Base-by-base conservation (phyloP, 768 basidiomycete species). In the Lentinus brumalis region DNA sequence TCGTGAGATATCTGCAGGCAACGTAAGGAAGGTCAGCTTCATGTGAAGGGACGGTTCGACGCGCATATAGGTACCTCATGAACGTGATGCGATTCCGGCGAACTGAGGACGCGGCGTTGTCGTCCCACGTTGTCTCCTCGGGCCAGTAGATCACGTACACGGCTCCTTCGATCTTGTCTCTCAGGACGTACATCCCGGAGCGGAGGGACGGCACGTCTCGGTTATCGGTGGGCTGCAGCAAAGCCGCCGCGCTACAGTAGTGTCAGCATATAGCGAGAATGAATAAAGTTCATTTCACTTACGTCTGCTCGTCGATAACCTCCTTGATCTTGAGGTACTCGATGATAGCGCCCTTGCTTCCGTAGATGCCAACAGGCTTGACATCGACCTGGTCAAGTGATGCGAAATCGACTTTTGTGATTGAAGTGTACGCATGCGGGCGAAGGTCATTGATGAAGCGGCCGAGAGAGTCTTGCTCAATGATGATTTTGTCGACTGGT, bases 401-500 rank as follows among this genome's bases (percentile, higher is more conserved):
- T 46, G 77, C 77, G 69, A 88, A 87, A 62, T 87, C 77, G 59
- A 87, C 81, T 61, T 78, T 82, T 2, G 82, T 85, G 52, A 86
- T 73, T 0, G 83, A 82, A 1, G 65, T 61, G 64, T 85, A 87
- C 5, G 86, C 79, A 1, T 82, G 79, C 0, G 86, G 83, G 42
- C 66, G 75, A 9, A 86, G 49, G 16, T 66, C 67, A 53, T 86
- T 82, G 65, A 84, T 77, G 53, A 87, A 79, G 2, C 72, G 62
- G 60, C 74, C 71, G 12, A 87, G 71, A 3, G 83, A 80, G 2
- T 77, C 72, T 21, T 85, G 83, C 2, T 76, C 74, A 31, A 88
- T 87, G 69, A 87, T 81, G 35, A 87, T 79, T 66, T 88, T 87
- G 64, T 86, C 84, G 41, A 86, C 86, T 85, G 60, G 16, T 18